Percentiles rank a stretch among this genome's conserved stretches.
These are phyloP conservation scores for Neurospora tetrasperma DNA, from an alignment of 495 filamentous ascomycete genomes.

Conservation along the genomic window DNA sequence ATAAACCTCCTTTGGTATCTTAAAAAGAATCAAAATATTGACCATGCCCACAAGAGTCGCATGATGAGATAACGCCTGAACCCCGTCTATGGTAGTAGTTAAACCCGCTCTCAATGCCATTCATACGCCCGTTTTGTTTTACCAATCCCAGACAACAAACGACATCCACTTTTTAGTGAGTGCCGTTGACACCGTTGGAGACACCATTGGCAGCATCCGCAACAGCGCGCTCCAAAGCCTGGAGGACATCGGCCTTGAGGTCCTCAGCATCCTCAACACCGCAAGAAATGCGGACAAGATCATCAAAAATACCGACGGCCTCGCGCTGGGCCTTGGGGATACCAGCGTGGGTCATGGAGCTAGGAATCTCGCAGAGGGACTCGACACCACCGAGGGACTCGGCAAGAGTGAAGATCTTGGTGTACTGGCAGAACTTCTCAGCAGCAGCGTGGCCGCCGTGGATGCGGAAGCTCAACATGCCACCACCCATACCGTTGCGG, in stretches of 20 bases:
- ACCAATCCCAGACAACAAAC: background rate
- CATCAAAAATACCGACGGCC: slow-evolving; percentile 88
- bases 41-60: background rate
- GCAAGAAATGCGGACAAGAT: slow-evolving; percentile 88
- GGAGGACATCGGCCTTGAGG: slow-evolving; percentile 69
- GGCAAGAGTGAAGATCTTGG: slow-evolving; percentile 83
- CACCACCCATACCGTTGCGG: slow-evolving; percentile 87
- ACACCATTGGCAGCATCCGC: slow-evolving; percentile 24
- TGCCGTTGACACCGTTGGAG: slow-evolving; percentile 14
- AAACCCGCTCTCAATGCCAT: slow-evolving; percentile 1
- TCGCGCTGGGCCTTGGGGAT: slow-evolving; percentile 87
- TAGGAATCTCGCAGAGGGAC: slow-evolving; percentile 80
- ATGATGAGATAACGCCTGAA: background rate
- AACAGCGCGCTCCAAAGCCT: slow-evolving; percentile 72
- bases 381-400: slow-evolving; percentile 93
- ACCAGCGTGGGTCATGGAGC: slow-evolving; percentile 86
- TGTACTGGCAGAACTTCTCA: slow-evolving; percentile 82
- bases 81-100: background rate
- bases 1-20: background rate
- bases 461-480: slow-evolving; percentile 96
- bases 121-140: background rate
- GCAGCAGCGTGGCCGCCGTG: slow-evolving; percentile 79
- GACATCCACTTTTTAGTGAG: background rate
- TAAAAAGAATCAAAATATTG: background rate
- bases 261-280: slow-evolving; percentile 89